These are phyloP conservation scores for Phytophthora multivora DNA, from an alignment of 352 stramenopile genomes.

Conservation along the genomic window DNA sequence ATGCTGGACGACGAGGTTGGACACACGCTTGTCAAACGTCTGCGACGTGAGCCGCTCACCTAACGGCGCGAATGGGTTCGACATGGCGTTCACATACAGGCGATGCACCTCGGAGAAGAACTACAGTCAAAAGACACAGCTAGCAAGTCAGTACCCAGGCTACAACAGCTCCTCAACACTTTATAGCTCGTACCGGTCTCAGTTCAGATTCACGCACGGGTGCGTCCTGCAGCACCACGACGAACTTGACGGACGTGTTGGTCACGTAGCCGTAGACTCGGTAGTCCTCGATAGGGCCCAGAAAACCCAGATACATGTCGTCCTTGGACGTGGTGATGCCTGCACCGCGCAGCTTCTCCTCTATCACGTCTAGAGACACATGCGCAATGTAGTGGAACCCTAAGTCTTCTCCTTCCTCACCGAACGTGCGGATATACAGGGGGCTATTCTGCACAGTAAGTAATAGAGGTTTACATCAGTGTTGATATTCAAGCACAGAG, in stretches of 20 bases:
- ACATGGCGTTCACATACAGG: constrained; percentile 88
- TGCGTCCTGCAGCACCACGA: constrained; percentile 77
- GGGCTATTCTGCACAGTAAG: constrained; percentile 64
- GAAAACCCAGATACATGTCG: constrained; percentile 88
- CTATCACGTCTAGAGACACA: constrained; percentile 84
- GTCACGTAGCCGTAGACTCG: constrained; percentile 87
- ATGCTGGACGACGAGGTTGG: constrained; percentile 76
- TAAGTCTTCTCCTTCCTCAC: constrained; percentile 80
- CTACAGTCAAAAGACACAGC: constrained; percentile 30
- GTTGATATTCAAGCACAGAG: not conserved
- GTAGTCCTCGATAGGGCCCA: constrained; percentile 87
- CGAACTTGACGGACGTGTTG: constrained; percentile 87
- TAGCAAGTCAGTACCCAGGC: constrained; percentile 5
- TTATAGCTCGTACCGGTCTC: constrained; percentile 43
- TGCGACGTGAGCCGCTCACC: constrained; percentile 82
- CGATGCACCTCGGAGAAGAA: constrained; percentile 87
- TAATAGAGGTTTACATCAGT: not conserved
- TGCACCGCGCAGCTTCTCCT: constrained; percentile 71
- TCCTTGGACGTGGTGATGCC: constrained; percentile 63
- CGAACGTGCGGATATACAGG: constrained; percentile 84
- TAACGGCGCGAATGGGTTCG: constrained; percentile 84
- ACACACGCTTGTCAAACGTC: constrained; percentile 82
- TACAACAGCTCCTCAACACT: not conserved
- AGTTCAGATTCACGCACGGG: constrained; percentile 82
- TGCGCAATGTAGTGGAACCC: constrained; percentile 89